Conservation (phyloP, 1,139 yeast species). For the Hemisphaericaspora subhashii region DNA sequence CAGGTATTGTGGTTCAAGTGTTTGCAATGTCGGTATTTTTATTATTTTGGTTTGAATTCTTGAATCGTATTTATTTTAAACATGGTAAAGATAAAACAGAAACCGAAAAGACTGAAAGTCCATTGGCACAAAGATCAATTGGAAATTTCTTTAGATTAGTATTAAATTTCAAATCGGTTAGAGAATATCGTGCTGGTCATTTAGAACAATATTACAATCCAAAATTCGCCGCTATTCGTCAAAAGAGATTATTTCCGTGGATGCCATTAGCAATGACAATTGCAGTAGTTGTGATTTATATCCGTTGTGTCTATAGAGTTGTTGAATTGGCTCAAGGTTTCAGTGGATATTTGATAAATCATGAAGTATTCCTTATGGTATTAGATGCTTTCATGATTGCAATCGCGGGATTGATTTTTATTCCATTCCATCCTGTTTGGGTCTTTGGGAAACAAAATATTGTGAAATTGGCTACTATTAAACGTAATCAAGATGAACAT, state of each 20-base stretch:
- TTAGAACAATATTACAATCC: slow-evolving; percentile 41
- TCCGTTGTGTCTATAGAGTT: slow-evolving; percentile 79
- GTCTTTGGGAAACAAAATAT: slow-evolving; percentile 47
- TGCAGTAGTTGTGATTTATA: slow-evolving; percentile 59
- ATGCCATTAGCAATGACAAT: slow-evolving; percentile 54
- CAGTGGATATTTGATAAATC: slow-evolving; percentile 63
- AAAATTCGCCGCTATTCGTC: slow-evolving; percentile 42
- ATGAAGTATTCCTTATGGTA: slow-evolving; percentile 72
- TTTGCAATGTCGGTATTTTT: slow-evolving; percentile 68
- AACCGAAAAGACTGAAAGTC: slow-evolving; percentile 18
- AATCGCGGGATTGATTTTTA: slow-evolving; percentile 41
- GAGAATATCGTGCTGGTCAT: slow-evolving; percentile 21
- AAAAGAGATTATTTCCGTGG: slow-evolving; percentile 38
- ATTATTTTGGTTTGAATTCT: slow-evolving; percentile 54
- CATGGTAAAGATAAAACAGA: slow-evolving; percentile 17
- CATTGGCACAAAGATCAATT: slow-evolving; percentile 26
- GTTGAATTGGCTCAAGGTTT: slow-evolving; percentile 81
- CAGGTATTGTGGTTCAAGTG: slow-evolving; percentile 80
- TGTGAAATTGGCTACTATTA: slow-evolving; percentile 37
- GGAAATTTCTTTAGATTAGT: slow-evolving; percentile 31
- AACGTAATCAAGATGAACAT: slow-evolving; percentile 28
- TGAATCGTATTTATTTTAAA: slow-evolving; percentile 44
- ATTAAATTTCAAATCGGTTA: slow-evolving; percentile 25
- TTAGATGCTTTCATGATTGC: slow-evolving; percentile 76
- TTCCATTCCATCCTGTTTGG: slow-evolving; percentile 66